Conservation (phyloP, 805 yeast genomes). For the Komagataella kurtzmanii region DNA sequence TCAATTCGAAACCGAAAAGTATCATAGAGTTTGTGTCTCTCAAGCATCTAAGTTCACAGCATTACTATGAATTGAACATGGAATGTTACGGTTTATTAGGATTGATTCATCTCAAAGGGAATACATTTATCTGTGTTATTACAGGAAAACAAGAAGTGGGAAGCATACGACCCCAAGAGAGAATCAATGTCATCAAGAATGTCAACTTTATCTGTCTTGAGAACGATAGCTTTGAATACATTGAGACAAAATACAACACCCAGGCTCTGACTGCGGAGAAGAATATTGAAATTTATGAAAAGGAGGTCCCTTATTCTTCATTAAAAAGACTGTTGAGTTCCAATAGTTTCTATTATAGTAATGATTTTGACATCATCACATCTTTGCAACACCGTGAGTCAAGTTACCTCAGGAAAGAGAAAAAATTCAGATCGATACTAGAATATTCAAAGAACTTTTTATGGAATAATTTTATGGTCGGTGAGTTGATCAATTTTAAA, state of each 20-base stretch:
- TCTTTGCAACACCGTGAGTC: constrained; percentile 35
- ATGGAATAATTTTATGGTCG: constrained; percentile 37
- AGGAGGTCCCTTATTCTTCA: constrained; percentile 14
- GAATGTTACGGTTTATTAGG: constrained; percentile 49
- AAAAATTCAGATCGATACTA: constrained; percentile 17
- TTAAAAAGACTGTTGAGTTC: constrained; percentile 29
- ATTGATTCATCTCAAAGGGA: constrained; percentile 36
- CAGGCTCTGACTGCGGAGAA: neutral
- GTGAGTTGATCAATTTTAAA: constrained; percentile 31
- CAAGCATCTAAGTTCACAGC: neutral
- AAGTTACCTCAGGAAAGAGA: constrained; percentile 1
- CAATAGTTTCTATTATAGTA: constrained; percentile 31
- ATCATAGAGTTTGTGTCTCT: constrained; percentile 40
- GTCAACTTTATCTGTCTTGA: constrained; percentile 56
- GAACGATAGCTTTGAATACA: constrained; percentile 37
- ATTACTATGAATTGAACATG: constrained; percentile 6
- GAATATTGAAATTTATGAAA: neutral
- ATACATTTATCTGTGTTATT: constrained; percentile 44
- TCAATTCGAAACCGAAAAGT: constrained; percentile 15
- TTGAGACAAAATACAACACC: constrained; percentile 5
- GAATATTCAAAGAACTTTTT: constrained; percentile 31
- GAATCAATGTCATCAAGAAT: constrained; percentile 37
- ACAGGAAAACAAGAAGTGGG: constrained; percentile 44
- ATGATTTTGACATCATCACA: constrained; percentile 30
- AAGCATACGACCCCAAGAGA: constrained; percentile 40